Evolutionary conservation across 345 rosid species (phyloP).

Genomic region (Conringia planisiliqua): DNA sequence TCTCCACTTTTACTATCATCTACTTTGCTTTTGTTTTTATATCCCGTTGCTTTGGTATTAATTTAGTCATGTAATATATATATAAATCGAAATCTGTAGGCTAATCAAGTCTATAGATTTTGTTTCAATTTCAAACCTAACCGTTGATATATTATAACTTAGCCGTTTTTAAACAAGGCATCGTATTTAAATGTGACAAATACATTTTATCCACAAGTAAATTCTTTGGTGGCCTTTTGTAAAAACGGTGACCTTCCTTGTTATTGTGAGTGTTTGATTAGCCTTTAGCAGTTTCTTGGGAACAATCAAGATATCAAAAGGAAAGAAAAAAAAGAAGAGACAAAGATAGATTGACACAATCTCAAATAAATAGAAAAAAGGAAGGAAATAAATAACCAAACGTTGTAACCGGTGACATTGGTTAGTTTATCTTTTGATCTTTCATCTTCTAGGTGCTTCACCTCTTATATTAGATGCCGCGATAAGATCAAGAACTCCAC

Average conservation of each 20-base stretch:
- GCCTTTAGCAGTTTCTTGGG: not conserved
- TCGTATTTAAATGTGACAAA: not conserved
- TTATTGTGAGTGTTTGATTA: not conserved
- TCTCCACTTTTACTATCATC: constrained; percentile 12
- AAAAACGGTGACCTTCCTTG: too few relatives aligned
- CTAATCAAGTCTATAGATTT: not conserved
- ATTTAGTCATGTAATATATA: not conserved
- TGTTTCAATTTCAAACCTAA: not conserved
- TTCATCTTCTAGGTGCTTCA: constrained; percentile 1
- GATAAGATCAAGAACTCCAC: constrained; percentile 39
- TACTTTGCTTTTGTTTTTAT: constrained; percentile 7
- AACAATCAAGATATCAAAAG: constrained; percentile 31
- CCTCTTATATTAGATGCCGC: not conserved
- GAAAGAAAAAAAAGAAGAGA: not conserved
- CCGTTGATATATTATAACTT: not conserved
- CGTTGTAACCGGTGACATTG: not conserved
- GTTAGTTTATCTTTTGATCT: not conserved
- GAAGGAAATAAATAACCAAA: constrained; percentile 17
- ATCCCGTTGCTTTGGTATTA: not conserved
- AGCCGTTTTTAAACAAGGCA: too few relatives aligned
- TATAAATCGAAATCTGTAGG: not conserved
- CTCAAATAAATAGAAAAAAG: constrained; percentile 14
- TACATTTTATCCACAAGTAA: not conserved
- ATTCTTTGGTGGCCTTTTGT: too few relatives aligned
- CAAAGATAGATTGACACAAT: constrained; percentile 20